Evolutionary conservation across 2,329 filamentous ascomycete genomes (phyloP).

Genomic region (Colletotrichum gigasporum): DNA sequence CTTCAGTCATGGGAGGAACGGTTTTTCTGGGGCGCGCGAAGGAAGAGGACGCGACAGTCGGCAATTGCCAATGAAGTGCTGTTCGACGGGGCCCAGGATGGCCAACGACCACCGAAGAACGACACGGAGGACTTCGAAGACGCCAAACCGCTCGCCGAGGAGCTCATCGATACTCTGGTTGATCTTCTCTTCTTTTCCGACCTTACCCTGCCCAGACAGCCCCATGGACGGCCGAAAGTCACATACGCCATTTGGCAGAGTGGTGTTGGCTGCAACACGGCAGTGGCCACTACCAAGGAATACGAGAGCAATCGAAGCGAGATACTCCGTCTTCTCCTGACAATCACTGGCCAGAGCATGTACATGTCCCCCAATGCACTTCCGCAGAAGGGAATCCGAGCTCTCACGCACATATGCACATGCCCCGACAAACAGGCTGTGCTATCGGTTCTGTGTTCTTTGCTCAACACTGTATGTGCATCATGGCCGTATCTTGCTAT

Average conservation of each 20-base stretch:
- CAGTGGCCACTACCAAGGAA: constrained; percentile 88
- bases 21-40: constrained; percentile 88
- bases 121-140: constrained; percentile 78
- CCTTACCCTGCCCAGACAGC: constrained; percentile 82
- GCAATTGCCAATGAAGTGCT: constrained; percentile 78
- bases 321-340: constrained; percentile 85
- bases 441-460: constrained; percentile 87
- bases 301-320: constrained; percentile 94
- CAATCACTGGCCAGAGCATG: constrained; percentile 90
- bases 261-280: constrained; percentile 92
- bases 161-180: constrained; percentile 88
- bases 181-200: constrained; percentile 93
- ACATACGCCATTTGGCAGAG: constrained; percentile 98
- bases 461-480: constrained; percentile 85
- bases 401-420: constrained; percentile 89
- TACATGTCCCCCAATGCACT: constrained; percentile 85
- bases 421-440: constrained; percentile 92
- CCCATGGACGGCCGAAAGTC: constrained; percentile 79
- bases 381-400: constrained; percentile 82
- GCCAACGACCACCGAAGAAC: constrained; percentile 43
- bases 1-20: constrained; percentile 87
- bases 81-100: constrained; percentile 77
- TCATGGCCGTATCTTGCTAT: not conserved
- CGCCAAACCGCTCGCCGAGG: constrained; percentile 87
- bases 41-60: constrained; percentile 75